Conservation (phyloP, 495 filamentous ascomycete species). For the Astrothelium macrocarpum region DNA sequence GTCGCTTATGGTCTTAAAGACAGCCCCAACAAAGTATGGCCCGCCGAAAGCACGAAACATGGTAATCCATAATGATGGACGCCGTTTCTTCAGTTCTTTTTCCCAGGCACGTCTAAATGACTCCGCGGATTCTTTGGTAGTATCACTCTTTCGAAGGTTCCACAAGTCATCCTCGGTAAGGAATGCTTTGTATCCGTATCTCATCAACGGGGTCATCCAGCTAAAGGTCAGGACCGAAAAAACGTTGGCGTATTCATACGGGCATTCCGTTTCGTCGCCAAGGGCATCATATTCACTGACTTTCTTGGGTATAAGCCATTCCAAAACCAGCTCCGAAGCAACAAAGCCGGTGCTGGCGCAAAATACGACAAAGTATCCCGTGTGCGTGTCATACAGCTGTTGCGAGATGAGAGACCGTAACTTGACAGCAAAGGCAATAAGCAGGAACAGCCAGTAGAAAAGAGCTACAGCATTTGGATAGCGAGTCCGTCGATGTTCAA, state of each 20-base stretch:
- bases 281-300: constrained; percentile 72
- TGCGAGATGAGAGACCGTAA: constrained; percentile 78
- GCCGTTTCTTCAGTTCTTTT: constrained; percentile 58
- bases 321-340: constrained; percentile 64
- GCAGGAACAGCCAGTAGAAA: constrained; percentile 91
- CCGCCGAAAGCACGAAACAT: constrained; percentile 75
- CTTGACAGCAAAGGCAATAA: constrained; percentile 74
- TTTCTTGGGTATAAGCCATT: constrained; percentile 88
- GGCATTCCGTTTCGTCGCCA: constrained; percentile 86
- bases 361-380: constrained; percentile 73
- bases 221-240: constrained; percentile 92
- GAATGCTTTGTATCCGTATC: constrained; percentile 80
- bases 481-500: constrained; percentile 80
- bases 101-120: constrained; percentile 69
- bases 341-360: constrained; percentile 65
- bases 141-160: constrained; percentile 75
- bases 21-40: constrained; percentile 65
- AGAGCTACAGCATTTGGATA: constrained; percentile 88
- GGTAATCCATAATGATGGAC: constrained; percentile 87
- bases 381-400: constrained; percentile 50
- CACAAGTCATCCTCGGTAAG: constrained; percentile 95
- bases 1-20: constrained; percentile 85
- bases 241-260: constrained; percentile 85
- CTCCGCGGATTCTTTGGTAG: constrained; percentile 56
- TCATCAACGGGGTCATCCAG: constrained; percentile 99